A percentile compares a stretch with the other conserved stretches of the same genome.
phyloP scores from a whole-genome alignment of 2,329 filamentous ascomycete genomes.

The Alternaria sp. region DNA sequence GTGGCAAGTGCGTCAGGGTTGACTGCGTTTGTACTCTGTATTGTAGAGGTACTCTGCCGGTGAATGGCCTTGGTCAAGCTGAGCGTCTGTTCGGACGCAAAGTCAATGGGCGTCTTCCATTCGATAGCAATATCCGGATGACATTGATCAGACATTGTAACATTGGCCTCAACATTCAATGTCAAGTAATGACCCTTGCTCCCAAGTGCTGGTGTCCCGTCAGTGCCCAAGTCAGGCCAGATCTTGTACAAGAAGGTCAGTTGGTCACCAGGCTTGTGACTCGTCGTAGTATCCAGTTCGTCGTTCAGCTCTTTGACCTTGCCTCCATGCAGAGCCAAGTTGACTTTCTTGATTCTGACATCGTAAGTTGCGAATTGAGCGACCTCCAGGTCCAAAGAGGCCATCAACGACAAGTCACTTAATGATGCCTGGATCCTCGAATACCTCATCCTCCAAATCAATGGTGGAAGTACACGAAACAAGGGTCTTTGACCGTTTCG shows the following conservation, averaged over 20 bases:
- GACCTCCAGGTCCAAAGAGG: slow-evolving; percentile 77
- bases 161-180: slow-evolving; percentile 69
- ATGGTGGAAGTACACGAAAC: slow-evolving; percentile 71
- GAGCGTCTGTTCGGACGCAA: slow-evolving; percentile 60
- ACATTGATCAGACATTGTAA: slow-evolving; percentile 66
- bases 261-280: slow-evolving; percentile 76
- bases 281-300: slow-evolving; percentile 63
- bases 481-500: slow-evolving; percentile 70
- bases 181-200: slow-evolving; percentile 56
- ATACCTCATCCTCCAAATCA: slow-evolving; percentile 78
- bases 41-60: slow-evolving; percentile 38
- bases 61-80: slow-evolving; percentile 48
- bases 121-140: slow-evolving; percentile 69
- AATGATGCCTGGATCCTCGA: slow-evolving; percentile 70
- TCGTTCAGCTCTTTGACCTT: slow-evolving; percentile 61
- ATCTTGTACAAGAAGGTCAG: slow-evolving; percentile 78
- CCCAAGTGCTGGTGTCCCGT: slow-evolving; percentile 60
- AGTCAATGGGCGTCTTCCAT: slow-evolving; percentile 76
- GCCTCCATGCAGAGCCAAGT: slow-evolving; percentile 66
- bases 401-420: slow-evolving; percentile 64
- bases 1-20: slow-evolving; percentile 43
- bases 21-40: slow-evolving; percentile 28
- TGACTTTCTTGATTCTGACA: slow-evolving; percentile 68
- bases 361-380: slow-evolving; percentile 74
- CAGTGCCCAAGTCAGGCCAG: slow-evolving; percentile 50